phyloP scores from a whole-genome alignment of 768 basidiomycete species.

The Boletus rubroflammeus region DNA sequence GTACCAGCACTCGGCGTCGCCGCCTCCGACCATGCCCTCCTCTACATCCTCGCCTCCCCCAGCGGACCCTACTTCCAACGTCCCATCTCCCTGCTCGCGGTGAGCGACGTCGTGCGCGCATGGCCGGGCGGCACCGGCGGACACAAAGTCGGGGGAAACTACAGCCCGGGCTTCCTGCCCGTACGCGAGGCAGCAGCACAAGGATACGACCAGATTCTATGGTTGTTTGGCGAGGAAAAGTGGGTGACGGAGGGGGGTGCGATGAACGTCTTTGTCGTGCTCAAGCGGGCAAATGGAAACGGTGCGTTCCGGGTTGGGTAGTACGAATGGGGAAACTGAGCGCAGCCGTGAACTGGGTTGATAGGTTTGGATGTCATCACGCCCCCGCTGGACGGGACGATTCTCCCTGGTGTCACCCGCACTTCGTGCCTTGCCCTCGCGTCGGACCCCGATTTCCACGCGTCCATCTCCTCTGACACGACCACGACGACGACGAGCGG shows the following conservation, averaged over 20 bases:
- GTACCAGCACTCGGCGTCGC: conserved; percentile 55
- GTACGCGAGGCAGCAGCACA: conserved; percentile 60
- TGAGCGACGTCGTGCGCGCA: conserved; percentile 73
- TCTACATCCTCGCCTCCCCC: conserved; percentile 81
- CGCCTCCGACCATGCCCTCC: conserved; percentile 74
- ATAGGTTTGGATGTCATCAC: conserved; percentile 72
- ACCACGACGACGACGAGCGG: not conserved
- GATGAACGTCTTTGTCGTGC: conserved; percentile 79
- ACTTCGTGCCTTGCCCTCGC: conserved; percentile 77
- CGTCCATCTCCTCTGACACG: not conserved
- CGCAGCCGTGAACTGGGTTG: no score
- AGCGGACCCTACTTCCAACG: conserved; percentile 50
- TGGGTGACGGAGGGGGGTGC: conserved; percentile 58
- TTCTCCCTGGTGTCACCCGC: conserved; percentile 90
- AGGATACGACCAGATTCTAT: conserved; percentile 77
- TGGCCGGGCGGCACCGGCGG: conserved; percentile 75
- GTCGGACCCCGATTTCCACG: conserved; percentile 51
- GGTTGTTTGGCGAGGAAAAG: conserved; percentile 66
- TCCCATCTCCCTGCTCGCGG: conserved; percentile 55
- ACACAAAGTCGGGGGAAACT: conserved; percentile 64
- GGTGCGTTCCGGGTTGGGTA: conserved; percentile 29
- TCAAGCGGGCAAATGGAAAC: conserved; percentile 52
- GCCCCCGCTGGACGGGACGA: conserved; percentile 86
- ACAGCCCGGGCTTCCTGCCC: conserved; percentile 57
- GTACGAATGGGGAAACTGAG: no score